Evolutionary conservation across 805 yeast genomes (phyloP).

Genomic region (Kazachstania kunashirensis): DNA sequence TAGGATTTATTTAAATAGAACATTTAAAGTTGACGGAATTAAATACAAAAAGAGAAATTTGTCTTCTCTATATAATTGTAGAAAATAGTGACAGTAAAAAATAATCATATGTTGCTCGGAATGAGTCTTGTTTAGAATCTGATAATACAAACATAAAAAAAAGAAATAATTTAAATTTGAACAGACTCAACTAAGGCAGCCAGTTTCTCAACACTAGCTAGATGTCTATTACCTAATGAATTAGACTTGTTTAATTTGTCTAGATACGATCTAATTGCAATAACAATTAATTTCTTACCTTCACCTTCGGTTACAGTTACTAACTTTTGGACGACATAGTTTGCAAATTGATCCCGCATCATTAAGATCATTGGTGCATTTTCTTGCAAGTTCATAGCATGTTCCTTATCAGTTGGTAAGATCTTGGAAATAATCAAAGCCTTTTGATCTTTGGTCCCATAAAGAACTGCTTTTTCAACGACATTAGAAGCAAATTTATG

Average conservation of each 20-base stretch:
- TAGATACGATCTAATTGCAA: slow-evolving; percentile 70
- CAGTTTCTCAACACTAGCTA: slow-evolving; percentile 31
- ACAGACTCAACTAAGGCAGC: slow-evolving; percentile 28
- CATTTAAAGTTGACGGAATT: too few relatives aligned
- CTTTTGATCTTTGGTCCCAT: slow-evolving; percentile 58
- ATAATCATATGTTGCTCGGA: too few relatives aligned
- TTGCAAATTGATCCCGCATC: slow-evolving; percentile 98
- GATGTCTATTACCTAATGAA: slow-evolving; percentile 27
- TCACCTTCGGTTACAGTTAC: slow-evolving; percentile 70
- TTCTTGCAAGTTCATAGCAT: slow-evolving; percentile 43
- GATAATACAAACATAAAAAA: background rate
- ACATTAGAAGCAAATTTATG: slow-evolving; percentile 98
- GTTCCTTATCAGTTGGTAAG: slow-evolving; percentile 40
- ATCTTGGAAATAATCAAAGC: slow-evolving; percentile 56
- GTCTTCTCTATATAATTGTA: too few relatives aligned
- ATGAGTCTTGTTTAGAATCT: too few relatives aligned
- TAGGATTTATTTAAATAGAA: too few relatives aligned
- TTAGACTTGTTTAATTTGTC: slow-evolving; percentile 37
- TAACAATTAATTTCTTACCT: slow-evolving; percentile 60
- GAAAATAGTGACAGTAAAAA: too few relatives aligned
- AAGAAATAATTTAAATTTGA: slow-evolving; percentile 6
- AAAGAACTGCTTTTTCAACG: slow-evolving; percentile 83
- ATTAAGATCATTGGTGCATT: slow-evolving; percentile 68
- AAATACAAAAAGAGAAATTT: too few relatives aligned
- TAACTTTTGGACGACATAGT: slow-evolving; percentile 90